Conservation (phyloP, 2,329 filamentous ascomycete species). For the Geosmithia putterillii region DNA sequence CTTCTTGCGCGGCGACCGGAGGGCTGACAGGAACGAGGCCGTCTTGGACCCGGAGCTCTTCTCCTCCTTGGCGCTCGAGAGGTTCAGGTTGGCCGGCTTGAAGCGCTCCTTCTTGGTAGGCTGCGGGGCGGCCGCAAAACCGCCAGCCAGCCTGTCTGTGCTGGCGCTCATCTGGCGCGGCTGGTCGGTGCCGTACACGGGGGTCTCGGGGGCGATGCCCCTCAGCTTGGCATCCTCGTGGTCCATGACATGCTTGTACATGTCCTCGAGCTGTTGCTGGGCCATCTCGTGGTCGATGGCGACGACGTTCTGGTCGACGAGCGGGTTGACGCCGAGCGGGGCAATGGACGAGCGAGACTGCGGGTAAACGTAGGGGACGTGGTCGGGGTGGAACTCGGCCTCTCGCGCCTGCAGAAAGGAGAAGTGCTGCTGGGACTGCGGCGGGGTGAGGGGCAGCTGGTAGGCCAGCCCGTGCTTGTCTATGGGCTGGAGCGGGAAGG, state of each 20-base stretch:
- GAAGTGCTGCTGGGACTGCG: slow-evolving; percentile 28
- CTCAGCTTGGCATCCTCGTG: slow-evolving; percentile 60
- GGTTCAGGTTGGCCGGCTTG: slow-evolving; percentile 38
- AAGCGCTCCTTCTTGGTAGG: slow-evolving; percentile 31
- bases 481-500: neutral
- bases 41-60: slow-evolving; percentile 40
- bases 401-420: slow-evolving; percentile 34
- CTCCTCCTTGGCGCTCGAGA: slow-evolving; percentile 28
- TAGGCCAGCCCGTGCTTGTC: neutral
- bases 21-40: slow-evolving; percentile 47
- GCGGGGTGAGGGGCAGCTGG: slow-evolving; percentile 2
- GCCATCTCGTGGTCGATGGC: slow-evolving; percentile 62
- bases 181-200: slow-evolving; percentile 18
- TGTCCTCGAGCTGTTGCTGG: slow-evolving; percentile 73
- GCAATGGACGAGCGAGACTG: slow-evolving; percentile 32
- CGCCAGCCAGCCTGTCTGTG: slow-evolving; percentile 14
- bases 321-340: slow-evolving; percentile 48
- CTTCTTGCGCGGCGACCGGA: slow-evolving; percentile 47
- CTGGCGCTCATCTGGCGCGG: slow-evolving; percentile 12
- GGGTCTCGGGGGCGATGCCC: slow-evolving; percentile 34
- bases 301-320: slow-evolving; percentile 68
- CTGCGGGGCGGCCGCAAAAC: too few species aligned
- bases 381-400: slow-evolving; percentile 13
- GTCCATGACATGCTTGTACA: slow-evolving; percentile 88
- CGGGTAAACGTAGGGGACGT: slow-evolving; percentile 29